phyloP scores from a whole-genome alignment of 441 rosid genomes.

The Populus hybrid region DNA sequence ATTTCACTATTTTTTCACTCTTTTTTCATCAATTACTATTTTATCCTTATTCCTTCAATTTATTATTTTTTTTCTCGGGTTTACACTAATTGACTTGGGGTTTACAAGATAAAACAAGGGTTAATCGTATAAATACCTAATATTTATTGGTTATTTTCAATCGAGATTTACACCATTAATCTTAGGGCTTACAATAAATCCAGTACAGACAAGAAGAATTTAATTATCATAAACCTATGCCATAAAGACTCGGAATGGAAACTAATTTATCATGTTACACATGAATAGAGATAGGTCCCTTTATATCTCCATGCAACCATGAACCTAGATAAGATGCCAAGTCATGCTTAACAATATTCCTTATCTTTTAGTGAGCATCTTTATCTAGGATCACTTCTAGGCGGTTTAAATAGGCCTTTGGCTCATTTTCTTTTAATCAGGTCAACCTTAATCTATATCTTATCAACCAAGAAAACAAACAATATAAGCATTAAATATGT shows the following conservation, averaged over 20 bases:
- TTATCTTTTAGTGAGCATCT: background rate
- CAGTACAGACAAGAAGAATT: background rate
- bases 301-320: background rate
- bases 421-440: rapidly evolving
- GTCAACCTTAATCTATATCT: too few species aligned
- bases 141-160: too few species aligned
- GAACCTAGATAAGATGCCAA: too few species aligned
- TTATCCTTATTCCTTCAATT: background rate
- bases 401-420: background rate
- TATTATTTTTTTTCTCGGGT: too few species aligned
- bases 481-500: too few species aligned
- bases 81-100: background rate
- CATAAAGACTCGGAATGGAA: rapidly evolving
- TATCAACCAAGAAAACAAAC: rapidly evolving
- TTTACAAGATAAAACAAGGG: background rate
- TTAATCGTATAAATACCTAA: too few species aligned
- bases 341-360: background rate
- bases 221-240: background rate
- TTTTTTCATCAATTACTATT: too few species aligned
- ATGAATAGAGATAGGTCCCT: too few species aligned
- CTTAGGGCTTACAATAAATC: background rate
- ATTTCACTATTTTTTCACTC: too few species aligned
- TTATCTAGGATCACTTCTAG: too few species aligned
- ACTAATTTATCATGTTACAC: too few species aligned
- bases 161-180: background rate